Conservation (phyloP, 805 yeast genomes). For the Yarrowia deformans region DNA sequence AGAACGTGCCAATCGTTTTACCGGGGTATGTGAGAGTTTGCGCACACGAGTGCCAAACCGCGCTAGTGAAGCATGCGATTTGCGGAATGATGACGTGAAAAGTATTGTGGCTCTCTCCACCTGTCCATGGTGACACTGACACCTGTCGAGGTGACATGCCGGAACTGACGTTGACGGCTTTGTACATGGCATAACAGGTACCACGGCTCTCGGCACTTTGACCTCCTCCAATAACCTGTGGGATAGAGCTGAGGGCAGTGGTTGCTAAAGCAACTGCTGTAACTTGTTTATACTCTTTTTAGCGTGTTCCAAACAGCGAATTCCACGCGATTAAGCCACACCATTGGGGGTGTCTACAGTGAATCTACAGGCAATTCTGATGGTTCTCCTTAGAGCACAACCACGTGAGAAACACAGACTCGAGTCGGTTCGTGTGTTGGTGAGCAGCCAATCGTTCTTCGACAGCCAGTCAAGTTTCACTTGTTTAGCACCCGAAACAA, state of each 20-base stretch:
- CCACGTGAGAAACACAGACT: too few relatives aligned
- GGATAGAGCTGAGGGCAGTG: background rate
- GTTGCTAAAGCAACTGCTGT: conserved; percentile 23
- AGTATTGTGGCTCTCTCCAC: too few relatives aligned
- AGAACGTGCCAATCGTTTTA: too few relatives aligned
- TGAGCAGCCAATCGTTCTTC: conserved; percentile 1
- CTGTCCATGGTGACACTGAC: too few relatives aligned
- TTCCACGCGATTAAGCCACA: too few relatives aligned
- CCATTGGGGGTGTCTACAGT: too few relatives aligned
- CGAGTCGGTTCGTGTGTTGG: too few relatives aligned
- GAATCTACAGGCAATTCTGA: too few relatives aligned
- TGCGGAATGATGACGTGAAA: background rate
- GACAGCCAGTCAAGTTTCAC: background rate
- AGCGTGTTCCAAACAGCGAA: background rate
- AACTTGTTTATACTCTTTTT: conserved; percentile 18
- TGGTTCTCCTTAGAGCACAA: too few relatives aligned
- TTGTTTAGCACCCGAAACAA: background rate
- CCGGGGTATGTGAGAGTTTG: background rate
- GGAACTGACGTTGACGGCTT: too few relatives aligned
- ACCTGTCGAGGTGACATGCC: too few relatives aligned
- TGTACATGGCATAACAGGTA: too few relatives aligned
- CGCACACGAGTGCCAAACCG: background rate
- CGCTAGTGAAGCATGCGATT: background rate
- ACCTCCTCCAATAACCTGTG: background rate
- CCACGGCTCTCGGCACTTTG: background rate